Evolutionary conservation across 306 rosid genomes (phyloP), one percentile per base, ranked within the genome.

Genomic region (Hylodesmum podocarpum): DNA sequence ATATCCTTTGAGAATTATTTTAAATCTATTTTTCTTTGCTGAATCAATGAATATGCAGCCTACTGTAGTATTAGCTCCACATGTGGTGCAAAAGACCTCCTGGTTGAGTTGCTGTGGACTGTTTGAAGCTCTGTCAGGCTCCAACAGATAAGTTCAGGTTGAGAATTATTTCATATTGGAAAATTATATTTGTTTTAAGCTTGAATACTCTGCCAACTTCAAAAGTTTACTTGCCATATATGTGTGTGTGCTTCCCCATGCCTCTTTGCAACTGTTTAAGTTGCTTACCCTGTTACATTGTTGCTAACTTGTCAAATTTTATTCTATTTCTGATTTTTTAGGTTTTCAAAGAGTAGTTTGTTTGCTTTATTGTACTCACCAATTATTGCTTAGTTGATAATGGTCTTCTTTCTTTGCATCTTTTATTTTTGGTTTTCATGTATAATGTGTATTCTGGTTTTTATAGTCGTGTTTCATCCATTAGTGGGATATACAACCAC

Each of bases 21-120:
- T 67, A 49, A 75, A 29, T 57, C 4, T 36, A 77, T 24, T 75
- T 71, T 75, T 80, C 49, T 68, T 84, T 53, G 19, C 41, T 86
- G 50, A 27, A 57, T 57, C 36, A 81, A 72, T 34, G 75, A 53
- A 15, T 39, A 31, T 73, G 83, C 88, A 91, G 98, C 88, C 89
- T 70, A 75, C 50, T 29, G 68, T 86, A 63, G 72, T 84, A 68
- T 70, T 88, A 21, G 84, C 86, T 51, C 89, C 93, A 12, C 79
- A 14, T 18, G 34, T 76, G 50, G 83, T 40, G 40, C 92, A 54
- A 37, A 92, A 81, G 77, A 71, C 93, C 9, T 85, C 90, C 59
- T 84, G 89, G 83, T 82, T 80, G 78, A 83, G 76, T 88, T 95
- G 98, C 82, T 95, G 98, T 64, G 98, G 98, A 66, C 80, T 95